A percentile compares a stretch with the other conserved stretches of the same genome.
These are phyloP conservation scores for Waltiozyma sp. DNA, from an alignment of 1,139 yeast species.

Conservation along the genomic window DNA sequence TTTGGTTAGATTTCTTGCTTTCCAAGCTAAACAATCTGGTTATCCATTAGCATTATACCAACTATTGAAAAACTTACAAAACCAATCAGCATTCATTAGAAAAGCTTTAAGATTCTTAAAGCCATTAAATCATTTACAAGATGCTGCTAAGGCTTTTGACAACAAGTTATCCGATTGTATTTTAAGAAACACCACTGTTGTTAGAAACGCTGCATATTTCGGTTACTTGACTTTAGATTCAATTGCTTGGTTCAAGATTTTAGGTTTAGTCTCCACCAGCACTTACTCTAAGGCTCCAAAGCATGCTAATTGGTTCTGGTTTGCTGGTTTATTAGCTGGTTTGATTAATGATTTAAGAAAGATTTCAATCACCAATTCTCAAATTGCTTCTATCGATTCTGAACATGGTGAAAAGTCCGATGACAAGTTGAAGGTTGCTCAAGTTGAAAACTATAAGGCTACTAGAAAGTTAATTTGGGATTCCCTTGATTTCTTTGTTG, in stretches of 20 bases:
- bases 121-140: slow-evolving; percentile 65
- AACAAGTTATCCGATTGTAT: slow-evolving; percentile 64
- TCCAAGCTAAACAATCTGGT: slow-evolving; percentile 52
- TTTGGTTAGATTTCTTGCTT: slow-evolving; percentile 61
- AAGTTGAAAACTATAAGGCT: slow-evolving; percentile 32
- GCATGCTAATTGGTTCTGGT: slow-evolving; percentile 61
- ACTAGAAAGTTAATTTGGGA: slow-evolving; percentile 71
- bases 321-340: slow-evolving; percentile 57
- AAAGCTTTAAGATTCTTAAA: slow-evolving; percentile 80
- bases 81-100: slow-evolving; percentile 58
- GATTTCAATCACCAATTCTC: slow-evolving; percentile 25
- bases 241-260: slow-evolving; percentile 52
- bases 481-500: slow-evolving; percentile 64
- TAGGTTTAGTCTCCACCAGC: slow-evolving; percentile 25
- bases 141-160: slow-evolving; percentile 57
- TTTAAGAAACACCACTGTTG: slow-evolving; percentile 44
- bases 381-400: slow-evolving; percentile 16
- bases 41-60: slow-evolving; percentile 38
- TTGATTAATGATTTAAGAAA: slow-evolving; percentile 45
- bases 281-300: slow-evolving; percentile 28
- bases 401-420: slow-evolving; percentile 23
- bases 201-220: slow-evolving; percentile 64
- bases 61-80: slow-evolving; percentile 41
- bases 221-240: slow-evolving; percentile 71
- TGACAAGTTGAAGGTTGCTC: slow-evolving; percentile 14